Evolutionary conservation across 345 rosid genomes (phyloP), one percentile per base, ranked within the genome.

Genomic region (Eucalyptus curtisii): DNA sequence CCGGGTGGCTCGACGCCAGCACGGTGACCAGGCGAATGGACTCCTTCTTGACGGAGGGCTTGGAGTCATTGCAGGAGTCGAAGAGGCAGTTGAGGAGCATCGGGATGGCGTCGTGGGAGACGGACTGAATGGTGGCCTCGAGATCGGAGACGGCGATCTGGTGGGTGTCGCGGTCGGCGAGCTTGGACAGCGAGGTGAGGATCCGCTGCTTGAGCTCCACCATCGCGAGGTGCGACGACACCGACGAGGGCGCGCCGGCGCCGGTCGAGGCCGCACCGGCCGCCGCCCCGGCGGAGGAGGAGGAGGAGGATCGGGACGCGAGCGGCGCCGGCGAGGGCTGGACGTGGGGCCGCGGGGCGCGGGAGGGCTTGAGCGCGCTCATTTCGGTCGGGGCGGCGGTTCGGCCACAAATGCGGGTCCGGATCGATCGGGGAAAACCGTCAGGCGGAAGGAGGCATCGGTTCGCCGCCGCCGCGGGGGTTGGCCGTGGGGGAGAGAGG

Each of bases 101-200:
- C 1, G 99, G 99, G 82, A 97, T 93, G 86, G 98, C 91, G 44
- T 97, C 99, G 79, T 93, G 95, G 52, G 98, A 92, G 90, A 98
- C 92, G 61, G 98, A 90, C 37, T 95, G 93, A 86, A 92, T 95
- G 37, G 94, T 93, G 85, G 95, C 91, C 90, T 97, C 96, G 89
- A 98, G 99, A 92, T 98, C 99, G 89, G 97, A 96, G 48, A 95
- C 92, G 11, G 99, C 99, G 92, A 98, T 96, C 91, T 97, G 99
- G 92, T 98, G 90, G 52, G 99, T 98, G 86, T 98, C 99, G 17
- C 99, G 97, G 93, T 97, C 99, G 64, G 98, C 94, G 16, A 98
- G 97, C 91, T 98, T 98, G 48, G 98, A 94, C 86, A 97, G 94
- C 44, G 96, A 96, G n/a, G 98, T 96, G 50, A 98, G 91, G 91